phyloP scores from a whole-genome alignment of 257 asterid genomes.

The Scutellaria minor region DNA sequence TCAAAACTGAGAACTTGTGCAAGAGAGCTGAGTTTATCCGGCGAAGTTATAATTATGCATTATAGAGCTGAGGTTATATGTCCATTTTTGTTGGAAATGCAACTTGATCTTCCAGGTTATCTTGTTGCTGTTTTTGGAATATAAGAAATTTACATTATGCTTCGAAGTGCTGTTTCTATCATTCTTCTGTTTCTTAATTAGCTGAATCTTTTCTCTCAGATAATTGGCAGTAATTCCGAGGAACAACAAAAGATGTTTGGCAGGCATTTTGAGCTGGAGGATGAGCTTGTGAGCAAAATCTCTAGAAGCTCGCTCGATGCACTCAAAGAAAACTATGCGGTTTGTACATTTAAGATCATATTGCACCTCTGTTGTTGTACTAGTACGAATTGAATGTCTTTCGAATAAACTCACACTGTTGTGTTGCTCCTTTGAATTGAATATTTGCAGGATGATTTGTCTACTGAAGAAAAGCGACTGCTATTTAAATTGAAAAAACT shows the following conservation, averaged over 20 bases:
- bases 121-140: not conserved
- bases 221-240: slow-evolving; percentile 77
- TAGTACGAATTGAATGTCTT: not conserved
- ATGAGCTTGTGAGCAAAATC: slow-evolving; percentile 95
- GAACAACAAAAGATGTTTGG: slow-evolving; percentile 98
- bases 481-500: slow-evolving; percentile 76
- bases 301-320: slow-evolving; percentile 86
- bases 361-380: not conserved
- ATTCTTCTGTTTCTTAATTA: slow-evolving; percentile 5
- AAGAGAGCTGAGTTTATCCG: too few relatives aligned
- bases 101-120: not conserved
- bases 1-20: too few relatives aligned
- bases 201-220: slow-evolving; percentile 48
- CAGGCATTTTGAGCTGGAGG: slow-evolving; percentile 90
- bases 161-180: not conserved
- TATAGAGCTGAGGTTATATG: not conserved
- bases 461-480: slow-evolving; percentile 73
- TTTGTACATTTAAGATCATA: slow-evolving; percentile 34
- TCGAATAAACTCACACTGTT: not conserved
- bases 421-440: slow-evolving; percentile 14
- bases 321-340: slow-evolving; percentile 87
- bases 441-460: slow-evolving; percentile 65
- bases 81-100: not conserved
- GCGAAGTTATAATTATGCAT: too few relatives aligned
- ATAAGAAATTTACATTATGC: not conserved